Evolutionary conservation across 768 basidiomycete species (phyloP).

Genomic region (Amylocystis lapponica): DNA sequence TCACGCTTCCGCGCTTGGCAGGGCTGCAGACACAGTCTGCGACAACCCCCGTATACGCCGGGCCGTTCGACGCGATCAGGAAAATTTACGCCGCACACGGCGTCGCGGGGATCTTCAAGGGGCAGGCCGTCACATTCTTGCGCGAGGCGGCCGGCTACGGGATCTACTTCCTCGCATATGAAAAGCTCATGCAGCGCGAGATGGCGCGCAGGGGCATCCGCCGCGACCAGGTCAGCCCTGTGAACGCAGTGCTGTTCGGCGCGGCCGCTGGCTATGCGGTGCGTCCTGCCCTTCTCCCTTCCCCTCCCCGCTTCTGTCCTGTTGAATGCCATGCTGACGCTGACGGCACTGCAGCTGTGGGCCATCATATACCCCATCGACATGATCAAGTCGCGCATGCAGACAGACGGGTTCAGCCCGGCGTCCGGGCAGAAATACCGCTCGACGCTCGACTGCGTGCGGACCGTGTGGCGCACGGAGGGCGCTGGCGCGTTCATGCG

Average conservation of each 20-base stretch:
- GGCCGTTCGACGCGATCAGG: slow-evolving; percentile 83
- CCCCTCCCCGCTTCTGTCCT: neutral
- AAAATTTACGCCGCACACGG: slow-evolving; percentile 78
- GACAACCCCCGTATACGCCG: slow-evolving; percentile 67
- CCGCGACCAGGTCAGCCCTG: slow-evolving; percentile 71
- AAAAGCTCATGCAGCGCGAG: slow-evolving; percentile 84
- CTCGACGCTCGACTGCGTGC: slow-evolving; percentile 77
- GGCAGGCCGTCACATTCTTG: slow-evolving; percentile 81
- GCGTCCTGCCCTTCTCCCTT: slow-evolving; percentile 23
- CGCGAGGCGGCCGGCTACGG: slow-evolving; percentile 83
- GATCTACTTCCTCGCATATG: slow-evolving; percentile 88
- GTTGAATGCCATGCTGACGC: neutral
- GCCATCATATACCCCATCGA: slow-evolving; percentile 94
- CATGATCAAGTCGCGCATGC: slow-evolving; percentile 94
- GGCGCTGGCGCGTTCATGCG: slow-evolving; percentile 84
- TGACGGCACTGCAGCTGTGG: slow-evolving; percentile 55
- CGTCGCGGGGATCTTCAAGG: slow-evolving; percentile 85
- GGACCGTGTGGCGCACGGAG: slow-evolving; percentile 77
- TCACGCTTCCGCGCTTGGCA: slow-evolving; percentile 23
- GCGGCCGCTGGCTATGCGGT: slow-evolving; percentile 91
- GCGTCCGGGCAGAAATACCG: slow-evolving; percentile 77
- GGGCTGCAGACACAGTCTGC: slow-evolving; percentile 90
- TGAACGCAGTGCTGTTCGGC: slow-evolving; percentile 80
- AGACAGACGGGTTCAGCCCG: slow-evolving; percentile 83
- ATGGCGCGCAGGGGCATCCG: slow-evolving; percentile 66